Conservation (phyloP, 805 yeast genomes). For the Nadsonia fulvescens region DNA sequence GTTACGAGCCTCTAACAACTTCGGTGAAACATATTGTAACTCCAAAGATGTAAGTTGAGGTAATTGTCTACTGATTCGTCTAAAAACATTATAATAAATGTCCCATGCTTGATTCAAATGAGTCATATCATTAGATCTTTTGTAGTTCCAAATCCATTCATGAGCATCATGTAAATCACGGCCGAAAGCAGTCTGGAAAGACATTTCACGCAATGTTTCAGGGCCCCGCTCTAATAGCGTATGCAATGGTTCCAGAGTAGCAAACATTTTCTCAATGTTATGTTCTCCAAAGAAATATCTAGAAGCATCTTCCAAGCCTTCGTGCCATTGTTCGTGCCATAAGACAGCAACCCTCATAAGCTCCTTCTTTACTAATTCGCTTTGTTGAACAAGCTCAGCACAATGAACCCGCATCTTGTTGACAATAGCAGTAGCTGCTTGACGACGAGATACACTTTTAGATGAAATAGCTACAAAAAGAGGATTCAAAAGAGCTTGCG, state of each 20-base stretch:
- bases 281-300: slow-evolving; percentile 85
- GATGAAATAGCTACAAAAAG: slow-evolving; percentile 90
- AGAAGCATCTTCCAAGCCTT: slow-evolving; percentile 93
- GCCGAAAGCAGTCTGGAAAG: slow-evolving; percentile 87
- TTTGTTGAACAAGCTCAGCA: slow-evolving; percentile 69
- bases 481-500: slow-evolving; percentile 92
- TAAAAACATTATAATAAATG: slow-evolving; percentile 80
- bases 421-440: slow-evolving; percentile 79
- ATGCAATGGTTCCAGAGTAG: slow-evolving; percentile 78
- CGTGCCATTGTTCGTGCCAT: slow-evolving; percentile 98
- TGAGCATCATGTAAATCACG: slow-evolving; percentile 82
- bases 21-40: slow-evolving; percentile 86
- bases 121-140: slow-evolving; percentile 68
- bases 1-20: slow-evolving; percentile 56
- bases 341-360: slow-evolving; percentile 85
- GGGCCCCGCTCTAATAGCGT: slow-evolving; percentile 68
- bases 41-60: slow-evolving; percentile 78
- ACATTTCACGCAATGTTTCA: slow-evolving; percentile 78
- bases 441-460: slow-evolving; percentile 73
- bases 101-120: slow-evolving; percentile 97
- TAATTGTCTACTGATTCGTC: slow-evolving; percentile 73
- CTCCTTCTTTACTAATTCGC: slow-evolving; percentile 86
- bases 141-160: slow-evolving; percentile 80
- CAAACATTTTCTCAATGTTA: slow-evolving; percentile 86
- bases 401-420: slow-evolving; percentile 87